Evolutionary conservation across 2,329 filamentous ascomycete species (phyloP), one percentile per base, ranked within the genome.

Genomic region (Sarocladiaceae sp.): DNA sequence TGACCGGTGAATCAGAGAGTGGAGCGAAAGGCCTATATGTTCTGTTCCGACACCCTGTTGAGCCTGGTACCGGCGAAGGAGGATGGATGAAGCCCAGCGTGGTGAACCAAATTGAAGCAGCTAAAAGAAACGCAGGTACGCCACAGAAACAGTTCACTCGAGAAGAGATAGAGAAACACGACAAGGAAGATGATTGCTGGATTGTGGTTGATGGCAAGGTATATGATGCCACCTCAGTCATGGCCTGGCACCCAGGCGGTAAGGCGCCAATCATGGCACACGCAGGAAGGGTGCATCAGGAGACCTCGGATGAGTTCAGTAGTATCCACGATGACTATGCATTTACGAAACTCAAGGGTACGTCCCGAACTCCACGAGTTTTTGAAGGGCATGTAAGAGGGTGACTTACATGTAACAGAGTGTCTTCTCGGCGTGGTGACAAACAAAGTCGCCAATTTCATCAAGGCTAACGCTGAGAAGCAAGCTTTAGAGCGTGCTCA

Each of bases 61-160:
- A 78, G 53, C 68, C 74, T 4, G 73, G 65, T 0, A 70, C 64
- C 1, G 69, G 69, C 2, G 62, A 67, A 11, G 69, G 68, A 3
- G 77, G 77, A 0, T 80, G 77, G 77, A 77, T 80, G 74, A 68
- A 76, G 57, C 69, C 69, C 0, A 74, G 70, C 22, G 63, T 65
- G 0, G 73, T 76, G 55, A 72, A 73, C 17, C 67, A 70, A 53
- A 68, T 78, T 10, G 69, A 70, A 12, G 64, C 64, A 6, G 69
- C 68, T 2, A 75, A 75, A 56, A 72, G 74, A 36, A 64, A 73
- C 40, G 68, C 66, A 2, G 67, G 69, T 2, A 66, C 68, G 0
- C 75, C 76, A 0, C 63, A 73, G 55, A 78, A 77, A 54, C 68
- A 78, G 52, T 79, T 79, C 54, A 79, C 76, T 0, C 64, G 76